A percentile compares a stretch with the other conserved stretches of the same genome.
phyloP scores from a whole-genome alignment of 345 rosid genomes.

The Populus euphratica region DNA sequence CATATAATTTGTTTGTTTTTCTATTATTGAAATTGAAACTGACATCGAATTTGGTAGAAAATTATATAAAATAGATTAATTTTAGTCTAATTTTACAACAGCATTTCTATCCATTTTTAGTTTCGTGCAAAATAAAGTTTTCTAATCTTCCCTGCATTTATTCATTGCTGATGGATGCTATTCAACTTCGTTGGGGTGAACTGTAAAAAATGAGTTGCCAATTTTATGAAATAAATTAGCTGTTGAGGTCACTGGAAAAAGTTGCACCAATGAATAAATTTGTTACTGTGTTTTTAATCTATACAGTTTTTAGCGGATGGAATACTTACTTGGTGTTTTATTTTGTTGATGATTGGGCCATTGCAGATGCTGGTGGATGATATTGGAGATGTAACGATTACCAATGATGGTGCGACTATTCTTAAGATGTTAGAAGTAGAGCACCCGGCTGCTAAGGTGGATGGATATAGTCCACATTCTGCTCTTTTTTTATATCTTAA shows the following conservation, averaged over 20 bases:
- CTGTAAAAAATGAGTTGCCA: too few species aligned
- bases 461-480: background rate
- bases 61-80: background rate
- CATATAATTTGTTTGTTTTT: background rate
- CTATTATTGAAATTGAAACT: background rate
- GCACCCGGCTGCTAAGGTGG: conserved; percentile 97
- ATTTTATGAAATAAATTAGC: too few species aligned
- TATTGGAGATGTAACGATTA: conserved; percentile 89
- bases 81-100: too few species aligned
- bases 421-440: conserved; percentile 93
- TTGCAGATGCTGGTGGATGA: conserved; percentile 93
- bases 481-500: background rate
- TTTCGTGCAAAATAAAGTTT: too few species aligned
- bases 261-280: too few species aligned
- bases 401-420: conserved; percentile 94
- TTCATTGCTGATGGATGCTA: too few species aligned
- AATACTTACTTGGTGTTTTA: background rate
- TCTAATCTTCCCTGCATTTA: too few species aligned
- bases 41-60: background rate
- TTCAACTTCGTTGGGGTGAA: too few species aligned
- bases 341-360: conserved; percentile 2
- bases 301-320: background rate
- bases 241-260: too few species aligned
- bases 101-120: too few species aligned
- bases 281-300: background rate